Evolutionary conservation across 352 stramenopile genomes (phyloP), one percentile per base, ranked within the genome.

Genomic region (Thraustochytrium striatum): DNA sequence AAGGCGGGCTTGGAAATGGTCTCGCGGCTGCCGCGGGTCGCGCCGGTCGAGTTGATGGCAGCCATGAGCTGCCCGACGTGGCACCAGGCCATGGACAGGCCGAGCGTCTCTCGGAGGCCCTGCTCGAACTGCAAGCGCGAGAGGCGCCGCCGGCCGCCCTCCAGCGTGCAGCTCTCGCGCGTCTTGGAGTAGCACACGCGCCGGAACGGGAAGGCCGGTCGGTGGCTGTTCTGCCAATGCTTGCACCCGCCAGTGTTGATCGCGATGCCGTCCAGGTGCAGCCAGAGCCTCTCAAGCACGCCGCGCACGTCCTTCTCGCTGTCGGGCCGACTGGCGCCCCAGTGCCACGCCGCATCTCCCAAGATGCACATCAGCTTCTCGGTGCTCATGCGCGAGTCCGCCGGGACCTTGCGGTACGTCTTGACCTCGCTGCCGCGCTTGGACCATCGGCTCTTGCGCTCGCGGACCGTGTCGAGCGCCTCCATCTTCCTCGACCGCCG

Each of bases 161-260:
- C 41, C 11, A 70, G 41, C 30, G 59, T 70, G 41, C 59, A 70
- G 3, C 35, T 70, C 41, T 70, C 35, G 7, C 35, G 21, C 36
- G 59, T 70, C 30, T 70, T 47, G 36, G 59, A 70, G 30, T 70
- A 70, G 38, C 59, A 70, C 2, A 70, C 5, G 3, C 35, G 59
- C 21, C 59, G 59, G 41, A 30, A 70, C 16, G 59, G 59, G 36
- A 70, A 70, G 41, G n/a, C 33, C 9, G 59, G 59, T n/a, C 33
- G 50, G 59, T 70, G 33, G 35, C 35, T 7, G 35, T 70, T 70
- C 36, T 52, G 50, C 59, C 59, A 70, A 33, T 38, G 50, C 41
- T 70, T 70, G 35, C 59, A 70, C 5, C 59, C 59, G 59, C 59
- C 53, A 19, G 59, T 70, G 38, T 70, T 70, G 36, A 35, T 38